Evolutionary conservation across 257 asterid species (phyloP).

Genomic region (Solanum etuberosum): DNA sequence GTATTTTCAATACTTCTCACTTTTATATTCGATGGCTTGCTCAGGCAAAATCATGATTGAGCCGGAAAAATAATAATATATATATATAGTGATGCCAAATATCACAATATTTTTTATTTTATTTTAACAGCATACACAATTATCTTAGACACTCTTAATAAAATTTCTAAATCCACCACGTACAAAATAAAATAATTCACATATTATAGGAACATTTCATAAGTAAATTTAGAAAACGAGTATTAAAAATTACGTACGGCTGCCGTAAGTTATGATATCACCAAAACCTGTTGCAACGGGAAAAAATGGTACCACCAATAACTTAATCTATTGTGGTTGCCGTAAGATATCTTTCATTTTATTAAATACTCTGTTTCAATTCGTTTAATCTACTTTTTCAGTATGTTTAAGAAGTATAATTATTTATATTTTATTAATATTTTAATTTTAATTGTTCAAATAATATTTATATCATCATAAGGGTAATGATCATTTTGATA

Average conservation of each 20-base stretch:
- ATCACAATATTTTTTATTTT: too few relatives aligned
- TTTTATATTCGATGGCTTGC: not conserved
- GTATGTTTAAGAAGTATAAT: too few relatives aligned
- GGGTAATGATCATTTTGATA: too few relatives aligned
- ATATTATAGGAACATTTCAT: not conserved
- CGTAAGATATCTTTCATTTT: not conserved
- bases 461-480: too few relatives aligned
- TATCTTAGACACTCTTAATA: too few relatives aligned
- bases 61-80: not conserved
- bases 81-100: not conserved
- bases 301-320: not conserved
- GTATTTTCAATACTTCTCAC: too few relatives aligned
- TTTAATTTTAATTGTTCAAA: too few relatives aligned
- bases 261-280: conserved; percentile 8
- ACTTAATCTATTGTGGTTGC: not conserved
- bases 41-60: not conserved
- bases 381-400: too few relatives aligned
- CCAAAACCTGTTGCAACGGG: not conserved
- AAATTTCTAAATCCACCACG: too few relatives aligned
- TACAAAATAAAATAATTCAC: not conserved
- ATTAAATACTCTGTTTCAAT: too few relatives aligned
- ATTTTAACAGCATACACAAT: too few relatives aligned
- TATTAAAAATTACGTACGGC: not conserved
- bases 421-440: too few relatives aligned
- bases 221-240: not conserved